phyloP scores from a whole-genome alignment of 148 eudicot genomes.

The Arctostaphylos glauca region DNA sequence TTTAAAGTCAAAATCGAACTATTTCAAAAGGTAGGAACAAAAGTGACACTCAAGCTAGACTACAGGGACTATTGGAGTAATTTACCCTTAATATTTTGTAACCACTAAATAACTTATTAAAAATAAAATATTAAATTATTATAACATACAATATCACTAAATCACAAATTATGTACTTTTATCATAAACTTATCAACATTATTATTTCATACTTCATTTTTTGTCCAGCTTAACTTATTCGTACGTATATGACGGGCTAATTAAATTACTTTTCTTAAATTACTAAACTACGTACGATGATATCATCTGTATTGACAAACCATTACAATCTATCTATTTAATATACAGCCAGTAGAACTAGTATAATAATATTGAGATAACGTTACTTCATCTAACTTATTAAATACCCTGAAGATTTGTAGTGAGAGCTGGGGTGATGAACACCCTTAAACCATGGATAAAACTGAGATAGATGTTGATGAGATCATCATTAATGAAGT shows the following conservation, averaged over 20 bases:
- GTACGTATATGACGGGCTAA: neutral
- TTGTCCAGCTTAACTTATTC: neutral
- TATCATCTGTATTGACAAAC: neutral
- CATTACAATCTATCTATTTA: neutral
- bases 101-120: too few species aligned
- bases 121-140: too few species aligned
- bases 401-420: neutral
- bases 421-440: neutral
- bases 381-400: neutral
- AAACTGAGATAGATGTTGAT: constrained; percentile 6
- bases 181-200: too few species aligned
- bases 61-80: too few species aligned
- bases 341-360: neutral
- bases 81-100: too few species aligned
- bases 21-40: too few species aligned
- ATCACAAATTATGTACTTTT: too few species aligned
- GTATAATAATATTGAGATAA: neutral
- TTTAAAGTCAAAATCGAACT: too few species aligned
- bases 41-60: too few species aligned
- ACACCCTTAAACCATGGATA: neutral
- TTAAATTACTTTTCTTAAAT: neutral
- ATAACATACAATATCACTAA: too few species aligned
- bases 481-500: neutral
- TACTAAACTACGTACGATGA: neutral
- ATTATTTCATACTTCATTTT: too few species aligned